A percentile compares a stretch with the other conserved stretches of the same genome.
Conservation (phyloP, 2,329 filamentous ascomycete species). For the Monosporascus sp. region DNA sequence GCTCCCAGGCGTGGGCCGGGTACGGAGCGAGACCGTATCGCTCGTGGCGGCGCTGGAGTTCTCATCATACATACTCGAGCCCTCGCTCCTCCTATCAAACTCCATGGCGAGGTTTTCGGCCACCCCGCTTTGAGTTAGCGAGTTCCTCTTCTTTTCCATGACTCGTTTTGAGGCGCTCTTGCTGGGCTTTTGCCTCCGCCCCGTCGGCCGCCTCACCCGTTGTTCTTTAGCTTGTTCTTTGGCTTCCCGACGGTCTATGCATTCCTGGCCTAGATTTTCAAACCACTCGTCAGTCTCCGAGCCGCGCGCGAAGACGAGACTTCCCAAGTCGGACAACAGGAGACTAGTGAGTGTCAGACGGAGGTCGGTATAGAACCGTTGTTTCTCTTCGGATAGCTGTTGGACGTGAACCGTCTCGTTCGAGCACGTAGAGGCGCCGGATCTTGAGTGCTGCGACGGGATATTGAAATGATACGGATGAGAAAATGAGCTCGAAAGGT, state of each 20-base stretch:
- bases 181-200: slow-evolving; percentile 39
- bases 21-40: slow-evolving; percentile 31
- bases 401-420: slow-evolving; percentile 62
- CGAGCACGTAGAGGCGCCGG: slow-evolving; percentile 61
- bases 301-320: slow-evolving; percentile 76
- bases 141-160: slow-evolving; percentile 64
- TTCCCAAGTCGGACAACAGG: slow-evolving; percentile 83
- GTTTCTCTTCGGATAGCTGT: slow-evolving; percentile 62
- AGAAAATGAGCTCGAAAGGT: slow-evolving; percentile 47
- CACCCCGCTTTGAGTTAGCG: slow-evolving; percentile 55
- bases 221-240: slow-evolving; percentile 49
- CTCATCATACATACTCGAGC: slow-evolving; percentile 28
- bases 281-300: slow-evolving; percentile 95
- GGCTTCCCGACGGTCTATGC: slow-evolving; percentile 56
- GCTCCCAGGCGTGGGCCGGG: slow-evolving; percentile 26
- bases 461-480: slow-evolving; percentile 36
- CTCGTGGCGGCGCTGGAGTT: slow-evolving; percentile 37
- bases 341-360: slow-evolving; percentile 78
- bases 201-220: slow-evolving; percentile 34
- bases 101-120: slow-evolving; percentile 33
- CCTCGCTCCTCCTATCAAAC: slow-evolving; percentile 34
- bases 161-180: slow-evolving; percentile 42
- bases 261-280: slow-evolving; percentile 59
- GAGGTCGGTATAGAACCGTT: slow-evolving; percentile 70
- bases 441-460: slow-evolving; percentile 47